Base-by-base conservation (phyloP, 2,329 filamentous ascomycete species). In the Amauroascus verrucosus region DNA sequence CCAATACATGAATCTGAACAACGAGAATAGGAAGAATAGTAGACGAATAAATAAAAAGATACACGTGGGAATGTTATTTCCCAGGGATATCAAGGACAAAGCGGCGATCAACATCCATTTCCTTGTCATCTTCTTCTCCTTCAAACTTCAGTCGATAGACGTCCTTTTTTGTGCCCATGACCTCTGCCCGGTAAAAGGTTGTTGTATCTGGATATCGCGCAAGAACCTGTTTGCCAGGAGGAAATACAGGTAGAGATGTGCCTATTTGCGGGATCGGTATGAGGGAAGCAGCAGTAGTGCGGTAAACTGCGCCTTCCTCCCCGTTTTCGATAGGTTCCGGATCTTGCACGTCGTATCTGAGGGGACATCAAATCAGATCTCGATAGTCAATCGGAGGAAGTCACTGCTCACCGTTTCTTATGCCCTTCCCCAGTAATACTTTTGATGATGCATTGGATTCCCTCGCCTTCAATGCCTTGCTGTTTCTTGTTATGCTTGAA, bases 191-290 rank as follows among this genome's bases (percentile, higher is more conserved):
- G 67, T 93, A 93, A 62, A 93, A 91, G 0, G 86, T 90, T 1
- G 87, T 90, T 0, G 87, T 91, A 61, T 88, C 83, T 0, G 87
- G 87, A 63, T 93, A 93, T 54, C 88, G 73, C 0, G 87, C 87
- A 54, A 91, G 73, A 7, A 91, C 86, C 44, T 82, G 79, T 64
- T 84, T 86, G 43, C 85, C 84, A 37, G 79, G 70, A 6, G 75
- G 62, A 59, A 79, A 81, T 33, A 85, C 80, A 54, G 85, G 78
- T 38, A 85, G 75, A 3, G 77, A 70, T 14, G 84, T 72, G 1
- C 69, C 80, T 57, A 68, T 72, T 59, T 79, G 75, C 1, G 86
- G 84, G 54, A 93, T 89, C 1, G 83, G 80, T 44, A 90, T 89
- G 75, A 93, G 83, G 63, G 80, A 86, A 63, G 79, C 82, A 1